Base-by-base conservation (phyloP, 345 rosid species). In the Noccaea caerulescens region DNA sequence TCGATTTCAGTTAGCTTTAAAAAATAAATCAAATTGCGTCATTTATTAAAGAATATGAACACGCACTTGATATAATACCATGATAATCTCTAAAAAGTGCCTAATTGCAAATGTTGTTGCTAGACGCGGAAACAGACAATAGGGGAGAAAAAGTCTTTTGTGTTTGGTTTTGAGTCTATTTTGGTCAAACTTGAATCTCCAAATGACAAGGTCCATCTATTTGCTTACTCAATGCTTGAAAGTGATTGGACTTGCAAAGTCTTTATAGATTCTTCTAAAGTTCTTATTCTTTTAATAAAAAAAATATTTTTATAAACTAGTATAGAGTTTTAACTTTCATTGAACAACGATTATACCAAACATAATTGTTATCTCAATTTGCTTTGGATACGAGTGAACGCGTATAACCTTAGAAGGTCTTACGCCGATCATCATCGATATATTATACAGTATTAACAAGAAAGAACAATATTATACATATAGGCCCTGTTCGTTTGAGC, bases 201-300 rank as follows among this genome's bases (percentile, higher is more conserved):
- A 44, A 25, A 45, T 13, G 58, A 63, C 58, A 45, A 39, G 54
- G 63, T 72, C 58, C 49, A 53, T 43, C 37, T 52, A 6, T 62
- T 33, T 71, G 9, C 13, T 25, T 38, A 42, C 65, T 58, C 32
- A 32, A 45, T 27, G 72, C 57, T 37, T 0, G 64, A 72, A 55
- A 72, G 64, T 72, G 76, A 72, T 36, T 54, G 63, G 63, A 44
- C 57, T 72, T 63, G 18, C 30, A 11, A 43, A 53, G 69, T 63
- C 63, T 63, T 37, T 30, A 10, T 44, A 56, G 63, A 53, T 62
- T 72, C 63, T 71, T 71, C 61, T 10, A 42, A 20, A 20, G 10
- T 37, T 50, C 46, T 6, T 56, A 4, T 34, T 52, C 16, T 20
- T n/a, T 54, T 30, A 18, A 12, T 30, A 58, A 38, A 38, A 16